Evolutionary conservation across 2,329 filamentous ascomycete genomes (phyloP), one percentile per base, ranked within the genome.

Genomic region (Immersiporthe knoxdaviesiana): DNA sequence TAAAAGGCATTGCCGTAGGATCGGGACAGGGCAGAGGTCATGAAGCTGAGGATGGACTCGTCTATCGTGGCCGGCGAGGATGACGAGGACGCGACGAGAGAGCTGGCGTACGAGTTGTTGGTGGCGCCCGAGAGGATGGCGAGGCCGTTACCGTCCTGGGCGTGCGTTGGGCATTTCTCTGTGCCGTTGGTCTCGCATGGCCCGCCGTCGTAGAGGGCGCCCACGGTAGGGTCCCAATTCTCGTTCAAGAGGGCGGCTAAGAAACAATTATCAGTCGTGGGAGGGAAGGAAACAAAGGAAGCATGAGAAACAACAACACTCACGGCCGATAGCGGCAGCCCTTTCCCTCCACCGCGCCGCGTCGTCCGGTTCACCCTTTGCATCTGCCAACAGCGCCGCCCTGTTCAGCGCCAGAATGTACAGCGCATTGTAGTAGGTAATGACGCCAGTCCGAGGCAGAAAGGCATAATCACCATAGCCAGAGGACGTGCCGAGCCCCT

Each of bases 391-490:
- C 1, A 77, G 74, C 1, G 83, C 82, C 7, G 83, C 82, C n/a
- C 80, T 77, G 1, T 76, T 74, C 0, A 86, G 77, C 0, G 84
- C 83, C 8, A 82, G 77, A 2, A 84, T 79, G 67, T 86, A 85
- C 3, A 86, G 77, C 0, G 82, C 83, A 69, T 84, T 87, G 79
- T 85, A 86, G 70, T 87, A 87, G 0, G 83, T 84, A 30, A 85
- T 80, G 1, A 82, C 76, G 0, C 84, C 84, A 30, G 75, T 79
- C 4, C 84, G 79, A 1, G 79, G 78, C 1, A 86, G 74, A 72
- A 87, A 87, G 0, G 84, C 84, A 72, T 82, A 87, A 73, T 87
- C 84, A 3, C 84, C 84, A 69, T 84, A 84, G 1, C 77, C 78
- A 6, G 75, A 77, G 2, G 78, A 79, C 67, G 85, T 84, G 27